Conservation (phyloP, 2,329 filamentous ascomycete genomes). For the Pseudocercospora musae region DNA sequence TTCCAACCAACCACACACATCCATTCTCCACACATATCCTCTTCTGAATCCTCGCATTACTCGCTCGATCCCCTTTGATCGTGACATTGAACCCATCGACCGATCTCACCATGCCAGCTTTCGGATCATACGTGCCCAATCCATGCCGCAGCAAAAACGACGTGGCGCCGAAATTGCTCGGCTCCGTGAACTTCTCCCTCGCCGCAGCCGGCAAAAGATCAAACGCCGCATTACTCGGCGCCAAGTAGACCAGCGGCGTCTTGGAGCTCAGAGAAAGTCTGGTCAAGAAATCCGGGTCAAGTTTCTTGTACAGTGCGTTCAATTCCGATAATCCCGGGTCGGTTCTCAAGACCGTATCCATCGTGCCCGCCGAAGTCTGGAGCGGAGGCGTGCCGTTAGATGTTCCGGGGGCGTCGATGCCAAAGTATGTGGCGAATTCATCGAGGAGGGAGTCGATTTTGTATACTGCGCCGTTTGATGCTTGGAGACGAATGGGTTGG, state of each 20-base stretch:
- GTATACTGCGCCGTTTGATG: constrained; percentile 18
- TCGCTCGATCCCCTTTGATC: neutral
- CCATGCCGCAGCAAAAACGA: constrained; percentile 13
- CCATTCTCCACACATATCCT: constrained; percentile 19
- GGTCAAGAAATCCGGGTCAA: constrained; percentile 12
- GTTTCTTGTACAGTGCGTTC: neutral
- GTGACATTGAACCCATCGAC: constrained; percentile 11
- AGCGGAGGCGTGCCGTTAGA: neutral
- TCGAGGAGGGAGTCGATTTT: constrained; percentile 14
- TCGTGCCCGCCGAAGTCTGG: too few relatives aligned
- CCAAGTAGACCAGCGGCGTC: too few relatives aligned
- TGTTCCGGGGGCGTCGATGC: neutral
- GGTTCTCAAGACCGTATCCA: constrained; percentile 6
- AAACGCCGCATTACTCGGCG: constrained; percentile 17
- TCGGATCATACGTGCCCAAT: constrained; percentile 2
- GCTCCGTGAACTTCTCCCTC: constrained; percentile 1
- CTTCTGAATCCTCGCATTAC: constrained; percentile 13
- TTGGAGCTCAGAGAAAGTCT: constrained; percentile 5
- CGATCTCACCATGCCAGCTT: neutral
- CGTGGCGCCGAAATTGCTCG: constrained; percentile 10
- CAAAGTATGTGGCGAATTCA: constrained; percentile 16
- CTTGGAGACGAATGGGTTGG: neutral
- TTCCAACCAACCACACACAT: constrained; percentile 17
- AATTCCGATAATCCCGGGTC: constrained; percentile 9
- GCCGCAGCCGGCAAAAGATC: constrained; percentile 6